phyloP scores from a whole-genome alignment of 345 rosid genomes.

The Syzygium oleosum region DNA sequence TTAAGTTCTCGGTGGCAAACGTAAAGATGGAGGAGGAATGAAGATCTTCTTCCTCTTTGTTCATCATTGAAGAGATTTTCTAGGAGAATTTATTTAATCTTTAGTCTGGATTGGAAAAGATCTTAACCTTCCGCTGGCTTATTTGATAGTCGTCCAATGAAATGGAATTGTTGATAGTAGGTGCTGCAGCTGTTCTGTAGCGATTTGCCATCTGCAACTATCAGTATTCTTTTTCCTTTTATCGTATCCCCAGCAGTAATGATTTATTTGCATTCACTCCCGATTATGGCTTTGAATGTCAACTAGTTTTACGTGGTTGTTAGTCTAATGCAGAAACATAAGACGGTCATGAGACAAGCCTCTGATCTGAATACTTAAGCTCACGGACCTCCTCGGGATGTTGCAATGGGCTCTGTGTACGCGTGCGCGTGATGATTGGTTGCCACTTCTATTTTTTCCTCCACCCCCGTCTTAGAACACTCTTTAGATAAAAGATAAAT shows the following conservation, averaged over 20 bases:
- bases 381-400: background rate
- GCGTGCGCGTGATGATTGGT: background rate
- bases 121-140: background rate
- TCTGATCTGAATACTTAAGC: background rate
- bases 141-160: background rate
- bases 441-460: background rate
- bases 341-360: background rate
- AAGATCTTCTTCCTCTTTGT: background rate
- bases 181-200: background rate
- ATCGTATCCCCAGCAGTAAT: background rate
- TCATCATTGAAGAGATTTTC: background rate
- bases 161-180: background rate
- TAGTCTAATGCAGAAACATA: background rate
- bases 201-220: background rate
- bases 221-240: background rate
- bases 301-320: background rate
- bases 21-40: too few relatives aligned
- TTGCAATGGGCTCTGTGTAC: background rate
- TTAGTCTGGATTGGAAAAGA: background rate
- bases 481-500: background rate
- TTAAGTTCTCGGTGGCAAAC: too few relatives aligned
- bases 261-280: background rate
- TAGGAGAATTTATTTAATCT: background rate
- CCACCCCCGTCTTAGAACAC: background rate
- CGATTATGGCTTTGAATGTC: background rate